Base-by-base conservation (phyloP, 2,329 filamentous ascomycete genomes). In the Scedosporium apiospermum region DNA sequence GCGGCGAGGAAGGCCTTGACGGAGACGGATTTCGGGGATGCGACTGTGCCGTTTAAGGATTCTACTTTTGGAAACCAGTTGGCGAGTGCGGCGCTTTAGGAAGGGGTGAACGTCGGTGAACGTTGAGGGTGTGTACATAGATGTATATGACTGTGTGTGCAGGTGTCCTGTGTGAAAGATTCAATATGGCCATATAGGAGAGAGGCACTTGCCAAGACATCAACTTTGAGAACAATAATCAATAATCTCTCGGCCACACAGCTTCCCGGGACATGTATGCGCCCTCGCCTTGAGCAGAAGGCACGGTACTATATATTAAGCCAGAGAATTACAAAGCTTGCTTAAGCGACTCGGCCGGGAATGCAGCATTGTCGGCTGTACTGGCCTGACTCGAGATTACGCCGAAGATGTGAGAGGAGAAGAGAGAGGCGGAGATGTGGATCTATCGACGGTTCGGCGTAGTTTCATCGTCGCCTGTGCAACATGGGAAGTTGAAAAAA, bases 1-100 rank as follows among this genome's bases (percentile, higher is more conserved):
- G 71, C 67, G 9, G 71, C 74, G 7, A 69, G 71, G 57, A 70
- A 66, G 14, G 77, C 75, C 0, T 68, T 80, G 3, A 64, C 67
- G 42, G 70, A 71, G 30, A 69, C 74, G 4, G 71, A 78, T 64
- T 80, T 78, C 67, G 77, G 77, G 2, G 60, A 41, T 30, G 77
- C 76, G 5, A 77, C 70, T 63, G 73, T 77, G 46, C 75, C 77
- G 1, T 76, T 80, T 64, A 77, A 71, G 14, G 67, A 72, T 4
- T 62, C 57, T n/a, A 67, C 64, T 65, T 72, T 73, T 64, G 63
- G 60, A 72, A 10, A 57, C n/a, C 57, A 63, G 61, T 64, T 66
- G 27, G 64, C 59, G n/a, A 64, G 57, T 51, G 64, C 64, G 21
- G 51, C 51, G 51, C 51, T 55, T 30, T 55, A 55, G 23, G 51